These are phyloP conservation scores for Clohesyomyces aquaticus DNA, from an alignment of 495 filamentous ascomycete species.

Conservation along the genomic window DNA sequence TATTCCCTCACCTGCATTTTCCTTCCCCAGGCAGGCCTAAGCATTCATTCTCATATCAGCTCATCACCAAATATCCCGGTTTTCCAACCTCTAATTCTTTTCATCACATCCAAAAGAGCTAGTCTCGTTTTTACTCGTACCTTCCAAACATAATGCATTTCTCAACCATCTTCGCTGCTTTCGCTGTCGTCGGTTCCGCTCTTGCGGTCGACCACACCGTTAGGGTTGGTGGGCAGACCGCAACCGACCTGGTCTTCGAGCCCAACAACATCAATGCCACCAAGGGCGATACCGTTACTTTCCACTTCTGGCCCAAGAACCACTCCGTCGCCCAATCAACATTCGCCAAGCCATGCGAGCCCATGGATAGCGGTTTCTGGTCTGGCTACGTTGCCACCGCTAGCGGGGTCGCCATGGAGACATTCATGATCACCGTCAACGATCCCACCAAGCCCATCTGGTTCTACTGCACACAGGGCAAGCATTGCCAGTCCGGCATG, in stretches of 20 bases:
- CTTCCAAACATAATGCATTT: slow-evolving; percentile 37
- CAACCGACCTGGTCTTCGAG: slow-evolving; percentile 61
- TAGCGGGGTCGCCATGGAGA: slow-evolving; percentile 25
- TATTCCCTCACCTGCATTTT: slow-evolving; percentile 25
- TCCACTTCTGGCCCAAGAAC: slow-evolving; percentile 65
- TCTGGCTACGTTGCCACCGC: slow-evolving; percentile 42
- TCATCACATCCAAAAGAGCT: slow-evolving; percentile 28
- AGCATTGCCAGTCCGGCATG: slow-evolving; percentile 57
- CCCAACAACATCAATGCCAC: slow-evolving; percentile 59
- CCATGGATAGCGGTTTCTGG: slow-evolving; percentile 36
- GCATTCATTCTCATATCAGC: slow-evolving; percentile 31
- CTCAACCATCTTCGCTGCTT: slow-evolving; percentile 27
- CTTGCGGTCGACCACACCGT: slow-evolving; percentile 50
- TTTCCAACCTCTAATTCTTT: slow-evolving; percentile 25
- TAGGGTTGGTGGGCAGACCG: slow-evolving; percentile 35
- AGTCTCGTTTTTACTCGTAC: slow-evolving; percentile 19
- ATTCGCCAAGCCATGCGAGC: slow-evolving; percentile 40
- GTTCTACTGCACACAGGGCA: slow-evolving; percentile 62
- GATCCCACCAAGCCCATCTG: slow-evolving; percentile 57
- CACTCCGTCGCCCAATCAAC: slow-evolving; percentile 41
- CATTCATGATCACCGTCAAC: slow-evolving; percentile 52
- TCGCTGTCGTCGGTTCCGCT: slow-evolving; percentile 25
- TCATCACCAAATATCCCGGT: slow-evolving; percentile 33
- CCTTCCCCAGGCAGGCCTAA: slow-evolving; percentile 38
- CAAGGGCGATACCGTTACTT: slow-evolving; percentile 68